A percentile compares a stretch with the other conserved stretches of the same genome.
Conservation (phyloP, 2,329 filamentous ascomycete species). For the Epichloe bromicola region DNA sequence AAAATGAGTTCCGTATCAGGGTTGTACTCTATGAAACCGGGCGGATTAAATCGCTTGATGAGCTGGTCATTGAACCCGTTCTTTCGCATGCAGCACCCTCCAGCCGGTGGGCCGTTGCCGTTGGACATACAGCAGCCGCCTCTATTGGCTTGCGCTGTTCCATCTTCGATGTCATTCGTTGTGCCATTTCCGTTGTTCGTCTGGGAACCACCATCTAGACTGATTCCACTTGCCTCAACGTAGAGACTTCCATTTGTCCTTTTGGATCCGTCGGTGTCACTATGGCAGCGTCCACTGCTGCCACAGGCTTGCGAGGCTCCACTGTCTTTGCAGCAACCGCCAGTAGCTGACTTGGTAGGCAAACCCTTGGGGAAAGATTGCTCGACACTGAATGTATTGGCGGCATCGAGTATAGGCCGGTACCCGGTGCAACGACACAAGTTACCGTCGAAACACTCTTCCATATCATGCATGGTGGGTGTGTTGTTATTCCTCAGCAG, state of each 20-base stretch:
- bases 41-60: slow-evolving; percentile 63
- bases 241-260: not conserved
- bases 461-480: slow-evolving; percentile 70
- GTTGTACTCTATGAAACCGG: slow-evolving; percentile 88
- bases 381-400: slow-evolving; percentile 67
- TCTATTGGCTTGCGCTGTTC: slow-evolving; percentile 14
- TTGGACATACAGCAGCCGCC: slow-evolving; percentile 63
- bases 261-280: slow-evolving; percentile 19
- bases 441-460: slow-evolving; percentile 96
- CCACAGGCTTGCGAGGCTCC: not conserved
- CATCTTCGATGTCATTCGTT: not conserved
- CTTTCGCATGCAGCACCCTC: slow-evolving; percentile 58
- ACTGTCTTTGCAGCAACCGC: slow-evolving; percentile 2
- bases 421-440: slow-evolving; percentile 94
- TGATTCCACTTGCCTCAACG: not conserved
- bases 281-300: slow-evolving; percentile 30
- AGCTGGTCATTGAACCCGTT: slow-evolving; percentile 34
- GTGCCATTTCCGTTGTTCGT: not conserved
- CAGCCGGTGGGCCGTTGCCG: slow-evolving; percentile 26
- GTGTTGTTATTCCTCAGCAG: slow-evolving; percentile 71
- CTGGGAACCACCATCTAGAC: too few relatives aligned
- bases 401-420: slow-evolving; percentile 83
- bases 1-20: slow-evolving; percentile 93
- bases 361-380: slow-evolving; percentile 20
- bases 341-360: not conserved